Percentiles rank a stretch among this genome's conserved stretches.
Evolutionary conservation across 83 land plant species (phyloP).

Genomic region (Picea abies): DNA sequence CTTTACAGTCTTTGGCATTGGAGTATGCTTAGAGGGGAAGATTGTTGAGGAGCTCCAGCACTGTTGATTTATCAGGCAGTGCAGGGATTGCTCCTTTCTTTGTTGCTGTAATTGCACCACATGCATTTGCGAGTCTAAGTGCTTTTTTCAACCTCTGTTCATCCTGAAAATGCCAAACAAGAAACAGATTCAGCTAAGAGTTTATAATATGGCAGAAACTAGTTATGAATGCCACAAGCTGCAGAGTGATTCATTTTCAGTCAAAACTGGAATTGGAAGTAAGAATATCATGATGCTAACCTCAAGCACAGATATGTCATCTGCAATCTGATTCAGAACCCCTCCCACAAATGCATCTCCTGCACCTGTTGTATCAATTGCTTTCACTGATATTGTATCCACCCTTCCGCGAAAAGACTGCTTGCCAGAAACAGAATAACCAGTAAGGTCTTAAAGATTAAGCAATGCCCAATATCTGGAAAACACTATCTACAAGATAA

Average conservation of each 20-base stretch:
- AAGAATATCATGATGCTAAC: slow-evolving; percentile 26
- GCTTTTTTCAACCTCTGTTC: slow-evolving; percentile 53
- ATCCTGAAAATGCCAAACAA: slow-evolving; percentile 36
- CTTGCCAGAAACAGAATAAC: not conserved
- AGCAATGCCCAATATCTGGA: not conserved
- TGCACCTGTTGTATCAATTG: slow-evolving; percentile 64
- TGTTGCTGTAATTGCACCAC: slow-evolving; percentile 30
- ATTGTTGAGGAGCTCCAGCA: slow-evolving; percentile 25
- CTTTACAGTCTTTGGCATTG: too few species aligned
- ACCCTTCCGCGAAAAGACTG: slow-evolving; percentile 49
- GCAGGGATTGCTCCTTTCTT: slow-evolving; percentile 81
- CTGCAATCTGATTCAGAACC: slow-evolving; percentile 46
- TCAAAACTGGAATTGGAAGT: not conserved
- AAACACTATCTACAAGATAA: not conserved
- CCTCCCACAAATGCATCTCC: slow-evolving; percentile 70
- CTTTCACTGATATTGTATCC: slow-evolving; percentile 34
- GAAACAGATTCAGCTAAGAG: not conserved
- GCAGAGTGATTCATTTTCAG: not conserved
- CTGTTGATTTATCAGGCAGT: slow-evolving; percentile 37
- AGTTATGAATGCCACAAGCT: too few species aligned
- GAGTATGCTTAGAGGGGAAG: too few species aligned
- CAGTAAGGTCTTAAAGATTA: not conserved
- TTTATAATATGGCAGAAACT: not conserved
- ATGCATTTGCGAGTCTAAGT: slow-evolving; percentile 55
- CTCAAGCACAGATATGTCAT: slow-evolving; percentile 38